Evolutionary conservation across 2,329 filamentous ascomycete species (phyloP).

Genomic region (Fusarium dimerum): DNA sequence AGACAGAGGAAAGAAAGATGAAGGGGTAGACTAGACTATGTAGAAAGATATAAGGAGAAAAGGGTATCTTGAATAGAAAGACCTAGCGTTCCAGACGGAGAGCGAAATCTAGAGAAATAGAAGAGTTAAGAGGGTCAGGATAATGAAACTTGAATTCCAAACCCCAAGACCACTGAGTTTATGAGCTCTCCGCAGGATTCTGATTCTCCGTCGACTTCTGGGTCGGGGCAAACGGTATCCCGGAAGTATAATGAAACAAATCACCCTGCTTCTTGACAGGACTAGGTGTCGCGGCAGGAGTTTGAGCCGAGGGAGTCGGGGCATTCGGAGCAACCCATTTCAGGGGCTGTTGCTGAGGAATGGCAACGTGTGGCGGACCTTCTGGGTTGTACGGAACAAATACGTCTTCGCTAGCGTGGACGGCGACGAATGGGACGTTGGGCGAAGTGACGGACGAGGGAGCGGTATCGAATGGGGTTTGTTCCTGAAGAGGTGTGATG

Average conservation of each 20-base stretch:
- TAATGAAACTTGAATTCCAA: constrained; percentile 4
- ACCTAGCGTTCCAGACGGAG: constrained; percentile 18
- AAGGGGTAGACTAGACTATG: not conserved
- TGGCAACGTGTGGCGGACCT: constrained; percentile 45
- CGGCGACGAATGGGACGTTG: constrained; percentile 26
- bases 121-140: constrained; percentile 4
- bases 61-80: constrained; percentile 25
- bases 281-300: constrained; percentile 36
- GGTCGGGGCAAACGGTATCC: constrained; percentile 49
- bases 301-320: constrained; percentile 35
- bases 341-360: constrained; percentile 42
- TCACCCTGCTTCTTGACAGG: constrained; percentile 37
- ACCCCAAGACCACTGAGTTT: not conserved
- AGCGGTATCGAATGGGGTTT: constrained; percentile 18
- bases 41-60: constrained; percentile 1
- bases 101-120: constrained; percentile 1
- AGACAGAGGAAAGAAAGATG: constrained; percentile 9
- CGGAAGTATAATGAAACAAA: constrained; percentile 42
- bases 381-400: constrained; percentile 59
- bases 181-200: constrained; percentile 1
- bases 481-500: constrained; percentile 26
- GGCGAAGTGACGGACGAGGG: constrained; percentile 34
- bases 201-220: not conserved
- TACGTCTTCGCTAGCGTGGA: constrained; percentile 33
- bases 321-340: constrained; percentile 55